Base-by-base conservation (phyloP, 805 yeast genomes). In the Candida andamanensis region DNA sequence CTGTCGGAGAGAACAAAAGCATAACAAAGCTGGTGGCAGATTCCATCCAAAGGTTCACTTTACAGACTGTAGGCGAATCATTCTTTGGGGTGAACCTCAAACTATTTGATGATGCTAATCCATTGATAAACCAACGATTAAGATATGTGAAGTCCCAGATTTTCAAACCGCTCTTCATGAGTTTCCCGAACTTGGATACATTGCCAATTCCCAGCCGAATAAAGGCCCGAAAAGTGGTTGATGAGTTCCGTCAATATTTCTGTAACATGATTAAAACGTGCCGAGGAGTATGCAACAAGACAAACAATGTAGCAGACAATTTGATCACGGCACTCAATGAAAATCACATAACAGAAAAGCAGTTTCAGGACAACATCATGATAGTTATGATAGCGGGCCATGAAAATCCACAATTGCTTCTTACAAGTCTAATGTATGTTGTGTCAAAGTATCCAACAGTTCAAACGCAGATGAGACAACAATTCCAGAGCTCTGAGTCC, bases 341-440 rank as follows among this genome's bases (percentile, higher is more conserved):
- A 6, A 68, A 63, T 0, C 32, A 39, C 3, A 56, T 76, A 2
- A 56, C 69, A 2, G 52, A 62, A 31, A 59, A 64, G 29, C 80
- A 76, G 41, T 60, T 74, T 32, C 50, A 59, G 2, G 81, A 76
- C 44, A 76, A 76, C 47, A 58, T 73, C 12, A 67, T 74, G 6
- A 75, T 76, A 12, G 56, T 74, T 3, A 49, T 76, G 44, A 71
- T 76, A 27, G 82, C 82, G 0, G 82, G 81, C 0, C 82, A 76
- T 48, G 82, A 76, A 42, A 76, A 76, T 39, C 82, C 82, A 0
- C 76, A 74, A 37, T 45, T 76, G 15, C 49, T 75, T 8, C 42
- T 75, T 38, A 61, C 71, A 1, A 69, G 78, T 0, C 44, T 69
- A 5, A 40, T 76, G 2, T 75, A 65, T 35, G 40, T 71, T 10